Evolutionary conservation across 257 asterid genomes (phyloP).

Genomic region (Cynanchum wilfordii): DNA sequence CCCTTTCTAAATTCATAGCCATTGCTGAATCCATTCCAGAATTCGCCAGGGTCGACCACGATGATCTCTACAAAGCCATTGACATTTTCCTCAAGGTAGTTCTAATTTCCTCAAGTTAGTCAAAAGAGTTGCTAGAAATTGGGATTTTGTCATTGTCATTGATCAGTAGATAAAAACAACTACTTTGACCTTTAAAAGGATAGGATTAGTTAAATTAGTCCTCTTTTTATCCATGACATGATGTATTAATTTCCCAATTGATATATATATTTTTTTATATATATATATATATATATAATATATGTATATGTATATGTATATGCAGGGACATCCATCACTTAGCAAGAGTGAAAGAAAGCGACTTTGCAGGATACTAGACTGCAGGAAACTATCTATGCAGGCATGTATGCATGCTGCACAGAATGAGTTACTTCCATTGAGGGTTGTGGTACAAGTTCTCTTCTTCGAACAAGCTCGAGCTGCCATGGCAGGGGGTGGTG

Average conservation of each 20-base stretch:
- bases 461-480: conserved; percentile 92
- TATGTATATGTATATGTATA: neutral
- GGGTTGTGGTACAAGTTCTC: conserved; percentile 88
- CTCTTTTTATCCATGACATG: neutral
- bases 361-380: conserved; percentile 58
- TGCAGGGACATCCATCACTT: conserved; percentile 75
- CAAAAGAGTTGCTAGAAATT: conserved; percentile 12
- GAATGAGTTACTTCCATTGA: conserved; percentile 74
- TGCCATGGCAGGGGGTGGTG: conserved; percentile 41
- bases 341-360: conserved; percentile 75
- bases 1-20: conserved; percentile 52
- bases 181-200: conserved; percentile 20
- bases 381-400: conserved; percentile 69
- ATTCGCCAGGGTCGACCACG: conserved; percentile 77
- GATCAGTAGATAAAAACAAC: conserved; percentile 22
- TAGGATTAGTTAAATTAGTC: conserved; percentile 6
- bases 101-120: neutral
- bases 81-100: conserved; percentile 80
- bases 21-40: conserved; percentile 71
- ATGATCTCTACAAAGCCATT: conserved; percentile 82
- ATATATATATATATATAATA: too few species aligned
- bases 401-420: conserved; percentile 92
- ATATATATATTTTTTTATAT: too few species aligned
- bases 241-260: neutral
- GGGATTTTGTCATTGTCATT: conserved; percentile 13